Percentiles rank a stretch among this genome's conserved stretches.
Conservation (phyloP, 2,329 filamentous ascomycete genomes). For the Talaromyces sp. region DNA sequence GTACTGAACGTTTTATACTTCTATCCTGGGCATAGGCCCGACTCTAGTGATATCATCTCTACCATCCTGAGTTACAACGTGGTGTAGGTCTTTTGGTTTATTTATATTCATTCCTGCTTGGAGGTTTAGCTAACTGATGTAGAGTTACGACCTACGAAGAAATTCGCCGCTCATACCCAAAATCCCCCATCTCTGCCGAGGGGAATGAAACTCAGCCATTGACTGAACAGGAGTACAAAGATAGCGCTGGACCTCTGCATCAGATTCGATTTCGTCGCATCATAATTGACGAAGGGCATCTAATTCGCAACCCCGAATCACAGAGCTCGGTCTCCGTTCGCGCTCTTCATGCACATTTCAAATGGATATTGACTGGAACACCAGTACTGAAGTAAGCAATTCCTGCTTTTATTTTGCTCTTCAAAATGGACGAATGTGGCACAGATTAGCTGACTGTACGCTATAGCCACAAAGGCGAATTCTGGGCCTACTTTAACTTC, state of each 20-base stretch:
- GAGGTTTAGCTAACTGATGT: neutral
- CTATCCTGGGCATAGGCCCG: slow-evolving; percentile 18
- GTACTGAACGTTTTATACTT: slow-evolving; percentile 23
- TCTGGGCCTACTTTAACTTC: slow-evolving; percentile 37
- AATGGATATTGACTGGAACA: slow-evolving; percentile 38
- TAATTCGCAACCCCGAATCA: slow-evolving; percentile 32
- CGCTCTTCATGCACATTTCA: slow-evolving; percentile 28
- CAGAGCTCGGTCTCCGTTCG: slow-evolving; percentile 33
- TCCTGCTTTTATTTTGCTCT: slow-evolving; percentile 1
- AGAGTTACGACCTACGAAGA: slow-evolving; percentile 38
- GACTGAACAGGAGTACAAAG: slow-evolving; percentile 20
- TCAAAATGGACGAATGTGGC: slow-evolving; percentile 11
- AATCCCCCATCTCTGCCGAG: slow-evolving; percentile 16
- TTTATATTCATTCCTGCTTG: neutral
- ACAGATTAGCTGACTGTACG: slow-evolving; percentile 17
- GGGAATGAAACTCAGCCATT: slow-evolving; percentile 19
- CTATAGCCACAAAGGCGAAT: slow-evolving; percentile 28
- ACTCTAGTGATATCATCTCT: slow-evolving; percentile 16
- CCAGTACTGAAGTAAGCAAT: slow-evolving; percentile 32
- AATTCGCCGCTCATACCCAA: slow-evolving; percentile 30
- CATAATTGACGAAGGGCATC: slow-evolving; percentile 37
- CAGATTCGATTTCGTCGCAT: slow-evolving; percentile 32
- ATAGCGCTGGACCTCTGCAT: slow-evolving; percentile 30
- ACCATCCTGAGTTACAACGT: slow-evolving; percentile 16
- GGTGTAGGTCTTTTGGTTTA: slow-evolving; percentile 1